Base-by-base conservation (phyloP, 192 early-diverging fungal species). In the Mortierella claussenii region DNA sequence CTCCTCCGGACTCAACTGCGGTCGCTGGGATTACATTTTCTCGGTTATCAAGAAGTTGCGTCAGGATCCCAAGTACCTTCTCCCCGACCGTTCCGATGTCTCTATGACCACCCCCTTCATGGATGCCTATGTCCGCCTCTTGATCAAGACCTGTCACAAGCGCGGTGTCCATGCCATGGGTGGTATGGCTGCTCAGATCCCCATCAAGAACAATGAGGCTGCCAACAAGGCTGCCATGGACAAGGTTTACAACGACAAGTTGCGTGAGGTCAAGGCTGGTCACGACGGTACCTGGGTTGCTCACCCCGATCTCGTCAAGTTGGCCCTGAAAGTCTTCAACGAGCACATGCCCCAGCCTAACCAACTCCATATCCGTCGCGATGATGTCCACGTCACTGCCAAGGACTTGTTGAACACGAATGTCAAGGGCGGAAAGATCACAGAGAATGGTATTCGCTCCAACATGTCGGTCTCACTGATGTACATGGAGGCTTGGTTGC, bases 21-120 rank as follows among this genome's bases (percentile, higher is more conserved):
- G 97, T 48, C 90, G 97, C 49, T 98, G 97, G 97, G 97, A 98
- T 86, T 98, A 98, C 87, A 98, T 98, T 83, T 98, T 98, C 83
- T 94, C 93, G 10, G 91, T 95, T 71, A 98, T 98, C 89, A 98
- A 98, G 86, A 95, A 95, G 87, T 90, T 98, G 88, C 91, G 94
- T 49, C 87, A 93, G 81, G 84, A 96, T 80, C 87, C 92, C 66
- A 87, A 89, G 47, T 96, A 89, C 76, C 85, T 95, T 43, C 85
- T 98, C 37, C 97, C 97, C 48, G 90, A 97, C 79, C 96, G 97
- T 76, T 85, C 86, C 15, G 94, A 91, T 73, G 91, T 98, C 24
- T 87, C 89, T 62, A 98, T 98, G 97, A 94, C 92, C 23, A 89
- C 92, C 37, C 97, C 96, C 42, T 98, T 98, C 83, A 98, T 98